Conservation (phyloP, 345 rosid genomes). For the Aquilaria yunnanensis region DNA sequence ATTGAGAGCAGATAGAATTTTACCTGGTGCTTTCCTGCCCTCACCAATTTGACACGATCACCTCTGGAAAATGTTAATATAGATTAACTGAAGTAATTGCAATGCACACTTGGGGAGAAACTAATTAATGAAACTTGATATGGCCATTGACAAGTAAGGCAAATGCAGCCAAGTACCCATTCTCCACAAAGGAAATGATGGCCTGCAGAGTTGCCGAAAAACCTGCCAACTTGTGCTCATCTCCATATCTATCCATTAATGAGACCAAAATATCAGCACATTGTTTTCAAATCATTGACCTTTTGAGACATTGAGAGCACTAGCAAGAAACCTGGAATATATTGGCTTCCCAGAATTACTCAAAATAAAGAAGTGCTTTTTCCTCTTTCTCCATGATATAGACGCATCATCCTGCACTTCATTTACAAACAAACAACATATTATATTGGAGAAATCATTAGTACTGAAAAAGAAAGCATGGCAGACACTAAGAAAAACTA, state of each 20-base stretch:
- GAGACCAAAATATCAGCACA: slow-evolving; percentile 1
- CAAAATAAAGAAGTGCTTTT: slow-evolving; percentile 94
- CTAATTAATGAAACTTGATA: too few species aligned
- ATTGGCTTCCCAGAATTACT: slow-evolving; percentile 99
- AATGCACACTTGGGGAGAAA: too few species aligned
- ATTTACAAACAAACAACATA: slow-evolving; percentile 24
- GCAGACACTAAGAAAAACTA: too few species aligned
- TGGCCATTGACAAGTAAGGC: slow-evolving; percentile 12
- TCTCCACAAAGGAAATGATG: slow-evolving; percentile 96
- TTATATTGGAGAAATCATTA: slow-evolving; percentile 8
- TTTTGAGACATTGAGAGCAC: slow-evolving; percentile 2
- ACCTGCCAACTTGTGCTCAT: slow-evolving; percentile 97
- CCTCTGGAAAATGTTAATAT: slow-evolving; percentile 36
- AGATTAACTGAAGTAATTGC: not conserved
- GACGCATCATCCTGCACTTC: slow-evolving; percentile 98
- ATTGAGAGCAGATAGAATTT: slow-evolving; percentile 9
- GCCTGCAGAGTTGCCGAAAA: slow-evolving; percentile 99
- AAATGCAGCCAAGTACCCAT: slow-evolving; percentile 44
- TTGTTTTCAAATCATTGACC: not conserved
- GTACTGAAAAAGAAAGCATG: too few species aligned
- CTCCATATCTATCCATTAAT: slow-evolving; percentile 71
- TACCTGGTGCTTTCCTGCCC: slow-evolving; percentile 96
- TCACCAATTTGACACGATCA: slow-evolving; percentile 73
- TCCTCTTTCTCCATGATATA: slow-evolving; percentile 95
- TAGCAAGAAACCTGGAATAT: slow-evolving; percentile 71